A percentile compares a stretch with the other conserved stretches of the same genome.
phyloP scores from a whole-genome alignment of 2,329 filamentous ascomycete species.

The Blastomyces emzantsi region DNA sequence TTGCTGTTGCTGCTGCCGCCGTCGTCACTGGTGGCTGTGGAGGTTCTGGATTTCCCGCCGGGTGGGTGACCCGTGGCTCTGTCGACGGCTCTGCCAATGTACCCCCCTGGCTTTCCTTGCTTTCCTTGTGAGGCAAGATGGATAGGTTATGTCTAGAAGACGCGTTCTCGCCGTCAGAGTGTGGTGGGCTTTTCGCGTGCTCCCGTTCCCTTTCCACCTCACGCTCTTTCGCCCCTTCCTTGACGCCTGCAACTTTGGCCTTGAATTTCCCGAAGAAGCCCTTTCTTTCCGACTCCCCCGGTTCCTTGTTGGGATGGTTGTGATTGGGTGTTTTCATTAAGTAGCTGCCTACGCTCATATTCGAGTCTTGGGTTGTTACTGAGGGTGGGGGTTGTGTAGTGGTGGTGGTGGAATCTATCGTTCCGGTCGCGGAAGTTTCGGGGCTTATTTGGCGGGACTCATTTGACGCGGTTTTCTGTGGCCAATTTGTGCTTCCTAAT shows the following conservation, averaged over 20 bases:
- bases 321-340: slow-evolving; percentile 17
- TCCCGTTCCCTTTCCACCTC: slow-evolving; percentile 48
- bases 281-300: slow-evolving; percentile 45
- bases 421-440: slow-evolving; percentile 23
- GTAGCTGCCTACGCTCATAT: slow-evolving; percentile 31
- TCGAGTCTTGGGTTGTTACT: slow-evolving; percentile 30
- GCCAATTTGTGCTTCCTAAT: slow-evolving; percentile 50
- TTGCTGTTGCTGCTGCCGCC: not conserved
- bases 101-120: not conserved
- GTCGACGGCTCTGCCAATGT: not conserved
- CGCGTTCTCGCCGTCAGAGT: slow-evolving; percentile 28
- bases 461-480: slow-evolving; percentile 38
- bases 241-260: slow-evolving; percentile 49
- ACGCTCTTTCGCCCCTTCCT: slow-evolving; percentile 47
- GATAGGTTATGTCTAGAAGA: slow-evolving; percentile 29
- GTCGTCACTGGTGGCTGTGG: not conserved
- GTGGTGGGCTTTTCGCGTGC: slow-evolving; percentile 44
- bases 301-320: slow-evolving; percentile 21
- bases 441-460: slow-evolving; percentile 34
- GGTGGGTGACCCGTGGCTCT: not conserved
- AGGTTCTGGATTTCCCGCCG: not conserved
- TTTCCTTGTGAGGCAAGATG: slow-evolving; percentile 19
- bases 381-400: slow-evolving; percentile 18
- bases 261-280: slow-evolving; percentile 57
- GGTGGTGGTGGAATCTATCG: slow-evolving; percentile 14